Evolutionary conservation across 164 flowering plant genomes (phyloP), one percentile per base, ranked within the genome.

Genomic region (Sedum album): DNA sequence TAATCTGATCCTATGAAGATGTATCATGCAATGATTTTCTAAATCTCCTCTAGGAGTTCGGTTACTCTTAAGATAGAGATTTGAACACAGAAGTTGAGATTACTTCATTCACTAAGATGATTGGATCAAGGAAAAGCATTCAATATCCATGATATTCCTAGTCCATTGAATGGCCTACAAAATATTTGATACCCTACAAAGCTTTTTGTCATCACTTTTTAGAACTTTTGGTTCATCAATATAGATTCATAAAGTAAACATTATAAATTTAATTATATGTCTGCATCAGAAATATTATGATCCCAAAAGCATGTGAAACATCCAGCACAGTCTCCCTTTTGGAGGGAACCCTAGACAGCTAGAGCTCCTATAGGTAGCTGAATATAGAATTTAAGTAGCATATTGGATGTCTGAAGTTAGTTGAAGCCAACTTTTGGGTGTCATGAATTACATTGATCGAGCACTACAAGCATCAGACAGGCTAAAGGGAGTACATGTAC

Each of bases 361-460:
- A 28, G 62, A 33, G 13, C 60, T 57, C 33, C 33, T 57, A 57
- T 57, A 57, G 62, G 62, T 25, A 57, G 62, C 33, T 57, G 33
- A 57, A 28, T 28, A 33, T 33, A 28, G 62, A 26, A 57, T 28
- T 26, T 57, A 28, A 57, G 62, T 57, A 28, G 62, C 33, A 26
- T 57, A 57, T 57, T 28, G 62, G 31, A 28, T 57, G 62, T 57
- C 20, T 28, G 62, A 20, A 28, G 62, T 57, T 57, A 26, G 62
- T 57, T 57, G 62, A 57, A 33, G 20, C 62, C 62, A 57, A 57
- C 62, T 57, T 57, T 28, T 57, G 62, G 62, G 62, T 14, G 62
- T 28, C 62, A 26, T 57, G 28, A 57, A 57, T 57, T 14, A 33
- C n/a, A 57, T 26, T 26, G 33, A 57, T 30, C 28, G 5, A 55